phyloP scores from a whole-genome alignment of 495 filamentous ascomycete genomes.

The Aspergillus avenaceus region DNA sequence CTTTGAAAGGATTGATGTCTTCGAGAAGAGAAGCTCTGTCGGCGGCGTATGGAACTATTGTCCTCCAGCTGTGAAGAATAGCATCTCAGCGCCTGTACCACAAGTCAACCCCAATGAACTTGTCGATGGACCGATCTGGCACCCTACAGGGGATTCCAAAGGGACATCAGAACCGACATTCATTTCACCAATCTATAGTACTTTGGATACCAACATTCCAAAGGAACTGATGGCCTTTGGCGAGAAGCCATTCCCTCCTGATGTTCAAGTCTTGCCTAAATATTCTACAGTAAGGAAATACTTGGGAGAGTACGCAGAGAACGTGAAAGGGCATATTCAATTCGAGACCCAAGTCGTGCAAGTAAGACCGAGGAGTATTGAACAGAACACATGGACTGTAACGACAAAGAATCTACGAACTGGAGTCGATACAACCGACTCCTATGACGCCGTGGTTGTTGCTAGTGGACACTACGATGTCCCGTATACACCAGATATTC shows the following conservation, averaged over 20 bases:
- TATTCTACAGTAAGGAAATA: slow-evolving; percentile 67
- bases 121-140: slow-evolving; percentile 42
- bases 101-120: slow-evolving; percentile 40
- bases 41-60: slow-evolving; percentile 82
- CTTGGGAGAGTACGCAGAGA: slow-evolving; percentile 66
- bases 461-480: slow-evolving; percentile 78
- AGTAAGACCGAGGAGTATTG: slow-evolving; percentile 27
- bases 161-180: slow-evolving; percentile 33
- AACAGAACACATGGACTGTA: slow-evolving; percentile 48
- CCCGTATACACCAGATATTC: slow-evolving; percentile 64
- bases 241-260: slow-evolving; percentile 59
- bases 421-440: slow-evolving; percentile 24
- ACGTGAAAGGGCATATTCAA: slow-evolving; percentile 50
- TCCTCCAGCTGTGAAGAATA: slow-evolving; percentile 24
- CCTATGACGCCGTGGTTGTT: slow-evolving; percentile 75
- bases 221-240: slow-evolving; percentile 76
- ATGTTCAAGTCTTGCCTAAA: slow-evolving; percentile 67
- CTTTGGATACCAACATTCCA: slow-evolving; percentile 83
- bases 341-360: slow-evolving; percentile 57
- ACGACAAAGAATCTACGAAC: slow-evolving; percentile 46
- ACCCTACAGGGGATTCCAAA: slow-evolving; percentile 13
- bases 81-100: slow-evolving; percentile 28
- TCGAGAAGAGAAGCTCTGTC: slow-evolving; percentile 69
- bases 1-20: slow-evolving; percentile 70
- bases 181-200: slow-evolving; percentile 75